Conservation (phyloP, 2,329 filamentous ascomycete genomes). For the Scopulariopsis brevicaulis region DNA sequence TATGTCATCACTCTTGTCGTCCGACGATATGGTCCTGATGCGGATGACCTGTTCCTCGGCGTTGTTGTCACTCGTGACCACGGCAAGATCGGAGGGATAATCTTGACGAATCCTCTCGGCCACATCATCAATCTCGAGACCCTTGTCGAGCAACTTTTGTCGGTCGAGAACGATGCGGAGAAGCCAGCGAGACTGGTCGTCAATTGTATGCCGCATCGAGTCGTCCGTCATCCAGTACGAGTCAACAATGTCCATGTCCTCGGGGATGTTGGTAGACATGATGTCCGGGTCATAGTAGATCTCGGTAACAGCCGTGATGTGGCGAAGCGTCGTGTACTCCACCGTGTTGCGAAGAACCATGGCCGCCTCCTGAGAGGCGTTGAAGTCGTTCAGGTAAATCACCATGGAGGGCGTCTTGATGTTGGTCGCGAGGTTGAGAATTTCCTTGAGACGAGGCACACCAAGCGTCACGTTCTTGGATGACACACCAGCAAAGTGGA, state of each 20-base stretch:
- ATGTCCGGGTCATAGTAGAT: constrained; percentile 97
- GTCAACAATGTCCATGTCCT: constrained; percentile 88
- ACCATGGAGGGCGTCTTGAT: constrained; percentile 99
- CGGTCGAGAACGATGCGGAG: constrained; percentile 88
- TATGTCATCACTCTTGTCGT: constrained; percentile 61
- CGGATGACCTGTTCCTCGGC: constrained; percentile 91
- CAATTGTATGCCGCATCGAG: constrained; percentile 48
- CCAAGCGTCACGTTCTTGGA: constrained; percentile 99
- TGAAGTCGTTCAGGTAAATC: constrained; percentile 62
- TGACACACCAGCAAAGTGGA: constrained; percentile 99
- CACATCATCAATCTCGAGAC: constrained; percentile 82
- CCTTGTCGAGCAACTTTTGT: constrained; percentile 91
- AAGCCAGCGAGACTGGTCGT: constrained; percentile 87
- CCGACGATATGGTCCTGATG: constrained; percentile 67
- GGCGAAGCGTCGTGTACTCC: constrained; percentile 88
- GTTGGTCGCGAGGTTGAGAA: constrained; percentile 93
- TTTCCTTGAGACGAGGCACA: constrained; percentile 98
- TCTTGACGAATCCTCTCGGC: constrained; percentile 81
- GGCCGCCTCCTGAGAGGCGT: constrained; percentile 63
- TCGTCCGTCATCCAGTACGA: constrained; percentile 94
- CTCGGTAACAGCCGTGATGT: constrained; percentile 83
- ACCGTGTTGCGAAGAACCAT: constrained; percentile 81
- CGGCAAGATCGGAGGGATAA: constrained; percentile 72
- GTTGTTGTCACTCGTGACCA: constrained; percentile 98
- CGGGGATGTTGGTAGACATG: constrained; percentile 71